Conservation (phyloP, 2,329 filamentous ascomycete genomes). For the Ceratocystis papillata region DNA sequence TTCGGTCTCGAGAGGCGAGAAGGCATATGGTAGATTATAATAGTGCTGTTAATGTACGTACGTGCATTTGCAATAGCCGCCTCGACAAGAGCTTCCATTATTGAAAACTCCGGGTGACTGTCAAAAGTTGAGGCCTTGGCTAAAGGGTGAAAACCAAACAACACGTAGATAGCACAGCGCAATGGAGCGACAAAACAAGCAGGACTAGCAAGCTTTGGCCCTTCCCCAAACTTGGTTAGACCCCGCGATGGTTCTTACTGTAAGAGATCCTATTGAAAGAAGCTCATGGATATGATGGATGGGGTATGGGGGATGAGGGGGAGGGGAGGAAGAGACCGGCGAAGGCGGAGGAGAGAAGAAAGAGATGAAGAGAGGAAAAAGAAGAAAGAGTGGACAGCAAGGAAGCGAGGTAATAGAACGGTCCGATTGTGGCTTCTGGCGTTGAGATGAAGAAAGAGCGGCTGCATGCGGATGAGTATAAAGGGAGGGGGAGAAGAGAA, state of each 20-base stretch:
- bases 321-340: background rate
- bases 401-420: background rate
- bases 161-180: background rate
- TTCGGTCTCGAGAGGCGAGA: background rate
- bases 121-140: background rate
- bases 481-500: background rate
- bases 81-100: background rate
- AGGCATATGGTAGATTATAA: no score
- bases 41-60: background rate
- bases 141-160: background rate
- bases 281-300: constrained; percentile 3
- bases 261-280: constrained; percentile 6
- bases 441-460: background rate
- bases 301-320: background rate
- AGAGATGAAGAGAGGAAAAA: background rate
- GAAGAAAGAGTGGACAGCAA: background rate
- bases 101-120: background rate
- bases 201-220: background rate
- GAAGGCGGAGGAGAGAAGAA: background rate
- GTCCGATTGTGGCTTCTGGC: background rate
- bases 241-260: background rate
- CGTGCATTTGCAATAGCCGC: background rate
- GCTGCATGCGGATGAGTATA: background rate
- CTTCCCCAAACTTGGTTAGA: constrained; percentile 7
- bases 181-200: background rate